These are phyloP conservation scores for Collariella sp. DNA, from an alignment of 495 filamentous ascomycete genomes.

Conservation along the genomic window DNA sequence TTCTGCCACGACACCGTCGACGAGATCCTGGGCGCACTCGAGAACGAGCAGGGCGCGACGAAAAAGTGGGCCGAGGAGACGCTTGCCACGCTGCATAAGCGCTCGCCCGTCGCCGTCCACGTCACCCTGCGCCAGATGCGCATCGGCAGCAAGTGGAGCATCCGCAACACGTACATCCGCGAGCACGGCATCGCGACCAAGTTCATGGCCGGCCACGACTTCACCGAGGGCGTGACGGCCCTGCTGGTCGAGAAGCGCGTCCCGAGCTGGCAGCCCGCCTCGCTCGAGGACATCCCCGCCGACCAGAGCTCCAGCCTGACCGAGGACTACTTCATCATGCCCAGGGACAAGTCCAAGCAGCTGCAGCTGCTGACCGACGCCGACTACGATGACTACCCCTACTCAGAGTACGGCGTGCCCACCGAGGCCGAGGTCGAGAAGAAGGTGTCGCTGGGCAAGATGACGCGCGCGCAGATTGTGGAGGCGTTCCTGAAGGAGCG, in stretches of 20 bases:
- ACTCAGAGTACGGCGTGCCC: conserved; percentile 57
- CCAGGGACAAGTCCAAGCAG: conserved; percentile 24
- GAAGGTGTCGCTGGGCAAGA: conserved; percentile 36
- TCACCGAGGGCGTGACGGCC: conserved; percentile 74
- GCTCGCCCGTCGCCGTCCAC: conserved; percentile 75
- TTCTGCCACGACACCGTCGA: conserved; percentile 58
- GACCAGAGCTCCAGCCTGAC: conserved; percentile 38
- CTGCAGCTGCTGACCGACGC: conserved; percentile 43
- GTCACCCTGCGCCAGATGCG: conserved; percentile 77
- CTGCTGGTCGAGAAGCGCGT: conserved; percentile 58
- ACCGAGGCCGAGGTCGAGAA: conserved; percentile 59
- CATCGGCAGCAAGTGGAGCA: conserved; percentile 63
- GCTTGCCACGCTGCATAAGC: conserved; percentile 55
- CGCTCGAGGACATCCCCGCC: conserved; percentile 50
- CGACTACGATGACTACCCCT: conserved; percentile 62
- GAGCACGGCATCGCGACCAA: conserved; percentile 70
- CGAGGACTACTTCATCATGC: conserved; percentile 47
- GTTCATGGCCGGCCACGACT: conserved; percentile 86
- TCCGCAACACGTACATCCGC: conserved; percentile 69
- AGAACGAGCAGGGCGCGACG: conserved; percentile 43
- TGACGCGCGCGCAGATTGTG: conserved; percentile 37
- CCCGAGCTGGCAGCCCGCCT: conserved; percentile 63
- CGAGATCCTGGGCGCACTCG: conserved; percentile 60
- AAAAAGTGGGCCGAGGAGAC: conserved; percentile 68
- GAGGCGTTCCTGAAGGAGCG: conserved; percentile 37